A percentile compares a stretch with the other conserved stretches of the same genome.
phyloP scores from a whole-genome alignment of 306 rosid genomes.

The Corylus americana region DNA sequence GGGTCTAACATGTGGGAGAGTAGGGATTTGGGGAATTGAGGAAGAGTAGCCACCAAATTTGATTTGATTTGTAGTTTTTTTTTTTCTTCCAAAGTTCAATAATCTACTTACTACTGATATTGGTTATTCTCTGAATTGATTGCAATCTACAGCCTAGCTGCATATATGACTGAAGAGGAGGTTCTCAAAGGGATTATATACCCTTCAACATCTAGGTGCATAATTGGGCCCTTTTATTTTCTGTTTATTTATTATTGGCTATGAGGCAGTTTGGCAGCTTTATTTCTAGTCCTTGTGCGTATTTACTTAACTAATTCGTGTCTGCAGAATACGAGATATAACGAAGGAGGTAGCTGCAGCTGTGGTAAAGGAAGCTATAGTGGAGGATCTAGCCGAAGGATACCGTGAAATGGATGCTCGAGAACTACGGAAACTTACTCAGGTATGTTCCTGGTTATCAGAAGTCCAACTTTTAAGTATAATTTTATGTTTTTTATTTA shows the following conservation, averaged over 20 bases:
- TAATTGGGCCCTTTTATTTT: slow-evolving; percentile 10
- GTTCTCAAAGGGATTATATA: slow-evolving; percentile 77
- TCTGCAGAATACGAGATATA: slow-evolving; percentile 90
- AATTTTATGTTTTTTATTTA: not conserved
- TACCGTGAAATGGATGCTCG: slow-evolving; percentile 79
- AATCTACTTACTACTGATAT: slow-evolving; percentile 14
- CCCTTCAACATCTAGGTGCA: slow-evolving; percentile 90
- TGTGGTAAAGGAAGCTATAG: slow-evolving; percentile 85
- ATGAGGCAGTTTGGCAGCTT: slow-evolving; percentile 10
- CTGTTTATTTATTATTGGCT: not conserved
- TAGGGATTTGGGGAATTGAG: not conserved
- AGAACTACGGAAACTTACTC: slow-evolving; percentile 65
- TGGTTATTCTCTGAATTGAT: slow-evolving; percentile 19
- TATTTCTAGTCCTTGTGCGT: slow-evolving; percentile 20
- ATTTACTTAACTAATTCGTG: slow-evolving; percentile 25
- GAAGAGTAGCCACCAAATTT: not conserved
- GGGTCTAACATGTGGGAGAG: not conserved
- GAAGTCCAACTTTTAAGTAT: not conserved
- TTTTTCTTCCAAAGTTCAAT: not conserved
- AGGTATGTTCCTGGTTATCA: slow-evolving; percentile 43
- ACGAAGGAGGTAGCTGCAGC: slow-evolving; percentile 91
- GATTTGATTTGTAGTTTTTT: not conserved
- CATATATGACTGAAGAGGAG: slow-evolving; percentile 93
- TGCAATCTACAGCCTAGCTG: slow-evolving; percentile 76
- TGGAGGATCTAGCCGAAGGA: slow-evolving; percentile 92